Conservation (phyloP, 352 stramenopile genomes). For the Hyaloperonospora brassicae region DNA sequence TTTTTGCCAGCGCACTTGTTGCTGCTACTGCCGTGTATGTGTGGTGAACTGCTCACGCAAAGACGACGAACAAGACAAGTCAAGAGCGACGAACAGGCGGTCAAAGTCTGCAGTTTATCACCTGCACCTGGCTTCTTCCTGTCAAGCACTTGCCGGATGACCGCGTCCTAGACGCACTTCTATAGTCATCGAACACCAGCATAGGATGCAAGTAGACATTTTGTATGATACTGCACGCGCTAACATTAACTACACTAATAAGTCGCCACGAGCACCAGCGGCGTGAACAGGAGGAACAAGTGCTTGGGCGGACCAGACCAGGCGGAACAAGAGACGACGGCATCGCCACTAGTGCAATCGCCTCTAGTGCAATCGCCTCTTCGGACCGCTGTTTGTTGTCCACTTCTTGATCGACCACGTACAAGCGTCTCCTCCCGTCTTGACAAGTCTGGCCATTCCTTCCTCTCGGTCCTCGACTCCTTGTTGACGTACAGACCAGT, state of each 20-base stretch:
- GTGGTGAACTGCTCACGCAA: too few relatives aligned
- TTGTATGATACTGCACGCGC: slow-evolving; percentile 26
- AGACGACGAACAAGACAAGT: too few relatives aligned
- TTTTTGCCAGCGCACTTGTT: too few relatives aligned
- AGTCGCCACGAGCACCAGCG: slow-evolving; percentile 20
- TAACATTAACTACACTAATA: slow-evolving; percentile 38
- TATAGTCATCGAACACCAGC: not conserved
- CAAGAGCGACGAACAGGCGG: too few relatives aligned
- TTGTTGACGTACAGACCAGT: slow-evolving; percentile 2
- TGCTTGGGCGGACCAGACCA: slow-evolving; percentile 12
- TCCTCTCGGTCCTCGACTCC: slow-evolving; percentile 4
- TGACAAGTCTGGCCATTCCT: slow-evolving; percentile 3
- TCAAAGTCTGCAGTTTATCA: too few relatives aligned
- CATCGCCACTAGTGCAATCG: slow-evolving; percentile 12
- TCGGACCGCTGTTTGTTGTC: not conserved
- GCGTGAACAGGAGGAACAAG: slow-evolving; percentile 22
- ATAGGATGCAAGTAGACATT: slow-evolving; percentile 15
- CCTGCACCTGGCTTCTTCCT: too few relatives aligned
- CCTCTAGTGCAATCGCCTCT: slow-evolving; percentile 12
- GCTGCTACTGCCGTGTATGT: too few relatives aligned
- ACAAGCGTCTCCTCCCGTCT: slow-evolving; percentile 1
- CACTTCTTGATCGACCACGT: not conserved
- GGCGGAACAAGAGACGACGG: not conserved
- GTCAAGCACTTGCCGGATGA: not conserved
- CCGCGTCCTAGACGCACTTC: too few relatives aligned